Conservation (phyloP, 768 basidiomycete species). For the Sporobolomyces pararoseus region DNA sequence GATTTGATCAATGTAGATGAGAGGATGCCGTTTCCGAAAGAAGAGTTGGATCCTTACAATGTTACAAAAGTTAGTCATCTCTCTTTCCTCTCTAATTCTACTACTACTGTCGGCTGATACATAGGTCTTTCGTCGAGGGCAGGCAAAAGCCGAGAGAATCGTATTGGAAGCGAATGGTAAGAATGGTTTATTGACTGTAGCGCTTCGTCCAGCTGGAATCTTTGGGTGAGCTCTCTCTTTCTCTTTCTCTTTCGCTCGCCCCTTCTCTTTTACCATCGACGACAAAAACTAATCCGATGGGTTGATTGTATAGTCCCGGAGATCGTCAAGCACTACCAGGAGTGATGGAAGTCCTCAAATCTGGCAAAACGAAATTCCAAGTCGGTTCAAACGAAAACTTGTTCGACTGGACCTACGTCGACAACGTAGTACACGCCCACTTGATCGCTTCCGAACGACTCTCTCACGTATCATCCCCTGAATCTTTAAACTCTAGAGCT, state of each 20-base stretch:
- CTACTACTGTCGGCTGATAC: not conserved
- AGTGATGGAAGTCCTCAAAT: constrained; percentile 71
- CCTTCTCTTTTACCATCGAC: too few species aligned
- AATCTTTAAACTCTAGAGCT: constrained; percentile 50
- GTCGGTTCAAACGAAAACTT: constrained; percentile 89
- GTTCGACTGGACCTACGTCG: constrained; percentile 95
- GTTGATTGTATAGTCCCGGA: constrained; percentile 62
- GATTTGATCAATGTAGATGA: constrained; percentile 85
- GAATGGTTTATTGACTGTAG: constrained; percentile 78
- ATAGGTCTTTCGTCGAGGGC: not conserved
- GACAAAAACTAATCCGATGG: not conserved
- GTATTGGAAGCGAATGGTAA: constrained; percentile 83
- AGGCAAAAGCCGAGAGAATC: constrained; percentile 72
- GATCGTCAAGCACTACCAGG: constrained; percentile 81
- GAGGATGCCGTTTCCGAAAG: constrained; percentile 67
- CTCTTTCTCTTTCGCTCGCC: not conserved
- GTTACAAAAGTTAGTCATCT: constrained; percentile 67
- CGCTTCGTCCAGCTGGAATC: constrained; percentile 86
- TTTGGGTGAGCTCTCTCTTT: constrained; percentile 66
- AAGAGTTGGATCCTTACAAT: constrained; percentile 84
- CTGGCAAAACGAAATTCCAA: constrained; percentile 83
- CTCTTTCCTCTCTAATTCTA: not conserved
- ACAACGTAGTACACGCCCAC: constrained; percentile 90
- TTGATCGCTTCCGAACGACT: constrained; percentile 89
- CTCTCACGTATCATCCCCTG: constrained; percentile 44